Conservation (phyloP, 805 yeast species). For the Ogataea corticis region DNA sequence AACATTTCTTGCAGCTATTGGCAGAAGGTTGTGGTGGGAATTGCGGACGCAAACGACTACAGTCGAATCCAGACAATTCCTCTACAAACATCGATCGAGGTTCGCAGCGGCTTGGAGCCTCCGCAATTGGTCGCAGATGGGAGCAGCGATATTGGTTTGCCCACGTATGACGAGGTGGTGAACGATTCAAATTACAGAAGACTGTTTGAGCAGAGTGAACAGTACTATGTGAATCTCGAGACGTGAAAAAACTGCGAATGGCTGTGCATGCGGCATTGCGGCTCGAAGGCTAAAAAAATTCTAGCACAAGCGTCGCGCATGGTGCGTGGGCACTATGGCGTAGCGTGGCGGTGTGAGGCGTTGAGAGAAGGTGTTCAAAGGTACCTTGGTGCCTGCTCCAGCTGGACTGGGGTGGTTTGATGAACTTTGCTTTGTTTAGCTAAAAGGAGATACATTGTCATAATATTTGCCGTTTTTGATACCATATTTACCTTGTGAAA, state of each 20-base stretch:
- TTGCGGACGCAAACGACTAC: conserved; percentile 20
- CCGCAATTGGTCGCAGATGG: not conserved
- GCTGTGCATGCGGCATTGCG: not conserved
- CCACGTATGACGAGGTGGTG: conserved; percentile 20
- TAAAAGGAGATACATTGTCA: not conserved
- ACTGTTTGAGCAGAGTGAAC: conserved; percentile 17
- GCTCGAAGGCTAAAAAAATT: not conserved
- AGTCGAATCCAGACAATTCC: conserved; percentile 12
- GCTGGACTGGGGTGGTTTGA: too few species aligned
- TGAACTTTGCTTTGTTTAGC: too few species aligned
- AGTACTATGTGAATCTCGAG: conserved; percentile 9
- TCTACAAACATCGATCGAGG: conserved; percentile 18
- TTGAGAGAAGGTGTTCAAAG: too few species aligned
- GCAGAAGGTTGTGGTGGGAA: conserved; percentile 36
- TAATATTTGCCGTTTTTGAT: too few species aligned
- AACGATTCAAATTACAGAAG: conserved; percentile 15
- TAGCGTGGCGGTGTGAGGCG: too few species aligned
- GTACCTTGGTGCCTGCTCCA: too few species aligned
- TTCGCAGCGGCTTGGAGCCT: conserved; percentile 27
- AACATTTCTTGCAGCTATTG: conserved; percentile 50
- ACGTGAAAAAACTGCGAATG: not conserved
- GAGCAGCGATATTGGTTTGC: conserved; percentile 3
- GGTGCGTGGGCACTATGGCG: not conserved
- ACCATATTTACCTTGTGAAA: too few species aligned
- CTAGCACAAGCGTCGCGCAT: conserved; percentile 2